Percentiles rank a stretch among this genome's conserved stretches.
phyloP scores from a whole-genome alignment of 768 basidiomycete genomes.

The Lepiota brunneoincarnata region DNA sequence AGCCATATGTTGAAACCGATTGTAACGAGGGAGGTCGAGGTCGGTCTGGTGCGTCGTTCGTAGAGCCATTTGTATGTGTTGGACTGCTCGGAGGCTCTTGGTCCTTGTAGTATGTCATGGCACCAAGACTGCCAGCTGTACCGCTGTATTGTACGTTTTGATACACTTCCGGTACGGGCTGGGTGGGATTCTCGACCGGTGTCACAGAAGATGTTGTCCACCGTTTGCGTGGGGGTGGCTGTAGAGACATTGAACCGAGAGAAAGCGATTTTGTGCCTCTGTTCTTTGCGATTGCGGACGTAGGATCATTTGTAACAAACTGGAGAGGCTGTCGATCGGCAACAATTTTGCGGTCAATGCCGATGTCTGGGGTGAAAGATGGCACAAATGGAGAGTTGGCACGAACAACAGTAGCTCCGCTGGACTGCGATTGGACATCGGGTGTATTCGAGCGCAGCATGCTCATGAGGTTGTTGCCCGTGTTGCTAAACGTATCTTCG shows the following conservation, averaged over 20 bases:
- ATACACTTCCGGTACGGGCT: conserved; percentile 16
- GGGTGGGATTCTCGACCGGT: not conserved
- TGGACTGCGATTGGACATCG: conserved; percentile 25
- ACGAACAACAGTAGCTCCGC: conserved; percentile 22
- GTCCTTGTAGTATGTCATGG: conserved; percentile 6
- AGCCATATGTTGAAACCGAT: conserved; percentile 44
- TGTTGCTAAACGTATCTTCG: conserved; percentile 54
- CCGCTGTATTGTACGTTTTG: conserved; percentile 8
- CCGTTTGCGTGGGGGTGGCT: conserved; percentile 49
- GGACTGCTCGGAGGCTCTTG: conserved; percentile 16
- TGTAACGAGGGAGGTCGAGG: conserved; percentile 40
- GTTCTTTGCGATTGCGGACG: conserved; percentile 21
- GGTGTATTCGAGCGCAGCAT: conserved; percentile 43
- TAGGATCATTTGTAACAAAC: conserved; percentile 29
- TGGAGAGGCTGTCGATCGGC: conserved; percentile 20
- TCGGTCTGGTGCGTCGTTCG: conserved; percentile 36
- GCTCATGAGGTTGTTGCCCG: conserved; percentile 51
- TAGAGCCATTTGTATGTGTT: conserved; percentile 20
- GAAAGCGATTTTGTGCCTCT: conserved; percentile 32
- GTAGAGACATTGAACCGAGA: conserved; percentile 35
- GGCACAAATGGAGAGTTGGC: conserved; percentile 31
- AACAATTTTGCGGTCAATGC: conserved; percentile 35
- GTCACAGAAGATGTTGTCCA: conserved; percentile 30
- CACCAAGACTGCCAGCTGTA: conserved; percentile 6
- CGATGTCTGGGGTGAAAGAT: conserved; percentile 26